A percentile compares a stretch with the other conserved stretches of the same genome.
phyloP scores from a whole-genome alignment of 805 yeast species.

The Candida caryicola region DNA sequence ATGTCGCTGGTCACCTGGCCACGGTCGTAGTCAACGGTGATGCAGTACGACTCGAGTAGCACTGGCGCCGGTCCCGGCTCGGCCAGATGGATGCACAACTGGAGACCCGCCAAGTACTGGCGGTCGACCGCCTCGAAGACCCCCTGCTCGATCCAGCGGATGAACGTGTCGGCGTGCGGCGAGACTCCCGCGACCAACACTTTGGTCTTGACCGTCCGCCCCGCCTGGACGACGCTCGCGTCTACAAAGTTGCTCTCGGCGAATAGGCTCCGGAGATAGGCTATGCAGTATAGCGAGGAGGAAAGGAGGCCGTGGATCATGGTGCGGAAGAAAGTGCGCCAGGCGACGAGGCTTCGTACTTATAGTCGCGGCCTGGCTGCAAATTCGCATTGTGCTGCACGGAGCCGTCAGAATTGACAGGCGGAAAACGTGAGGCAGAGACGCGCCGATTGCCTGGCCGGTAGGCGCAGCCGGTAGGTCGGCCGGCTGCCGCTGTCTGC shows the following conservation, averaged over 20 bases:
- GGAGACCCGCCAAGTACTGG: conserved; percentile 43
- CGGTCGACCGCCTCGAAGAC: conserved; percentile 43
- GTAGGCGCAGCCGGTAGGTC: too few relatives aligned
- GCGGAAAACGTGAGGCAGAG: too few relatives aligned
- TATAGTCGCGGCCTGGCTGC: too few relatives aligned
- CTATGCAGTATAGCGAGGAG: conserved; percentile 1
- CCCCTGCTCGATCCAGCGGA: conserved; percentile 55
- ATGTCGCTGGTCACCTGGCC: not conserved
- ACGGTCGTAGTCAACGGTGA: conserved; percentile 41
- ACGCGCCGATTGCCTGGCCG: too few relatives aligned
- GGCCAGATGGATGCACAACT: conserved; percentile 45
- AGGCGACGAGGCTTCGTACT: too few relatives aligned
- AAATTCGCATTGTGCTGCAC: too few relatives aligned
- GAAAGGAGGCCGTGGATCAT: conserved; percentile 2
- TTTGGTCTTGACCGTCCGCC: conserved; percentile 34
- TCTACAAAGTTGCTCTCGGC: conserved; percentile 1
- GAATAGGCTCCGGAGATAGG: conserved; percentile 5
- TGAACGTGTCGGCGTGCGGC: conserved; percentile 44
- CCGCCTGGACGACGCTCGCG: not conserved
- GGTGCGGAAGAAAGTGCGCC: too few relatives aligned
- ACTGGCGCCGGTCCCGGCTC: conserved; percentile 31
- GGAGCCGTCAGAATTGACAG: too few relatives aligned
- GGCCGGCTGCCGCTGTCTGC: too few relatives aligned
- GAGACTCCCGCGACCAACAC: conserved; percentile 47
- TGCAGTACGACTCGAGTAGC: conserved; percentile 49